A percentile compares a stretch with the other conserved stretches of the same genome.
These are phyloP conservation scores for Aspergillus haitiensis DNA, from an alignment of 495 filamentous ascomycete genomes.

Conservation along the genomic window DNA sequence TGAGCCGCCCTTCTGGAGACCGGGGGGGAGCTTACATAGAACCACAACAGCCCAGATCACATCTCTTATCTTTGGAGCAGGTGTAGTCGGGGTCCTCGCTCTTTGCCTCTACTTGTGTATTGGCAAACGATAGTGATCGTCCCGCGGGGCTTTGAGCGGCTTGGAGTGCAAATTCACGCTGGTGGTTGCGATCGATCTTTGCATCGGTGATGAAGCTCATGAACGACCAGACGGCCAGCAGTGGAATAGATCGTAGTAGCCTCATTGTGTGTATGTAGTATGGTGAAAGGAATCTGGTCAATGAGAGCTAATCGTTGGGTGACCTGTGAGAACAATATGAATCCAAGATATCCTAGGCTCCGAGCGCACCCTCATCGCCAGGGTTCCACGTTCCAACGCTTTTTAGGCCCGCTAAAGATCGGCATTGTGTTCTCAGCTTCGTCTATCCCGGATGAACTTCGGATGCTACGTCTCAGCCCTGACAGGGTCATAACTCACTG, in stretches of 20 bases:
- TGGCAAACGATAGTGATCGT: neutral
- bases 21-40: neutral
- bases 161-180: neutral
- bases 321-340: constrained; percentile 1
- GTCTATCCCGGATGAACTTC: neutral
- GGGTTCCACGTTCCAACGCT: neutral
- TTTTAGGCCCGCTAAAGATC: neutral
- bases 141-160: neutral
- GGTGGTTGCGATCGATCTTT: neutral
- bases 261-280: neutral
- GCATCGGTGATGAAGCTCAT: neutral
- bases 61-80: constrained; percentile 8
- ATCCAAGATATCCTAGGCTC: neutral
- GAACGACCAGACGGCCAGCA: neutral
- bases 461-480: neutral
- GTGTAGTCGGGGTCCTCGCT: constrained; percentile 5
- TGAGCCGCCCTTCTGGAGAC: neutral
- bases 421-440: neutral
- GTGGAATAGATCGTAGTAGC: neutral
- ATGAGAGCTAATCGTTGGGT: neutral
- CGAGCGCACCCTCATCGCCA: neutral
- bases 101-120: neutral
- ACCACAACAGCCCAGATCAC: constrained; percentile 10
- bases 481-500: neutral
- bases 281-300: neutral